Evolutionary conservation across 371 early-diverging fungal genomes (phyloP).

Genomic region (Lichtheimia ramosa): DNA sequence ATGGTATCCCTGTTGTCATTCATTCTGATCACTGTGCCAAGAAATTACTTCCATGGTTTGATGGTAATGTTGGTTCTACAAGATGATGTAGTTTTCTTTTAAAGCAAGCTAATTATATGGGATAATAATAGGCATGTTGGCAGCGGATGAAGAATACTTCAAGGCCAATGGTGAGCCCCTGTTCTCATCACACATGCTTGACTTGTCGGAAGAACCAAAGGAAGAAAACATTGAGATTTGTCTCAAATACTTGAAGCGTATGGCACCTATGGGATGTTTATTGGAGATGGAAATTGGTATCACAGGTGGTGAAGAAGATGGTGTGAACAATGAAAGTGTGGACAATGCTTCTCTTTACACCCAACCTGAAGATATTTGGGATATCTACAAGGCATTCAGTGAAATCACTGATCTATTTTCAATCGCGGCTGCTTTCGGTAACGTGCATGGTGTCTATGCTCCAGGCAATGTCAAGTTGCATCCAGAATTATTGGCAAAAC

Average conservation of each 20-base stretch:
- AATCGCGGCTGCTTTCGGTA: constrained; percentile 88
- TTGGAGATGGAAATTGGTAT: constrained; percentile 96
- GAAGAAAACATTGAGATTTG: constrained; percentile 88
- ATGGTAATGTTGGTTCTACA: constrained; percentile 45
- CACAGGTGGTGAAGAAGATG: constrained; percentile 95
- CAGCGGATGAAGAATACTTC: constrained; percentile 89
- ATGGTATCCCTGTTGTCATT: constrained; percentile 85
- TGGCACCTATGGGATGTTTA: constrained; percentile 79
- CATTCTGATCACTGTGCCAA: constrained; percentile 96
- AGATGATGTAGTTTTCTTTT: neutral
- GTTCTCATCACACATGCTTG: constrained; percentile 95
- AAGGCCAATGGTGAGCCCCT: constrained; percentile 88
- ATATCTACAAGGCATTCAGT: constrained; percentile 81
- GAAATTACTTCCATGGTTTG: constrained; percentile 93
- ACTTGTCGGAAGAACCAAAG: constrained; percentile 88
- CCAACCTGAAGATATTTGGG: constrained; percentile 91
- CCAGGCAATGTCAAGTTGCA: constrained; percentile 90
- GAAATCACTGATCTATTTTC: constrained; percentile 80
- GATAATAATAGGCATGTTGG: constrained; percentile 65
- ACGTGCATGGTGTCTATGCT: constrained; percentile 92
- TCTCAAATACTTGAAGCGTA: constrained; percentile 84
- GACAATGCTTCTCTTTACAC: constrained; percentile 87
- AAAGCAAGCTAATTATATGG: neutral
- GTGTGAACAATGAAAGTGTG: constrained; percentile 89
- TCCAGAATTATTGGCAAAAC: constrained; percentile 86